phyloP scores from a whole-genome alignment of 495 filamentous ascomycete genomes.

The Penicillium diatomitis region DNA sequence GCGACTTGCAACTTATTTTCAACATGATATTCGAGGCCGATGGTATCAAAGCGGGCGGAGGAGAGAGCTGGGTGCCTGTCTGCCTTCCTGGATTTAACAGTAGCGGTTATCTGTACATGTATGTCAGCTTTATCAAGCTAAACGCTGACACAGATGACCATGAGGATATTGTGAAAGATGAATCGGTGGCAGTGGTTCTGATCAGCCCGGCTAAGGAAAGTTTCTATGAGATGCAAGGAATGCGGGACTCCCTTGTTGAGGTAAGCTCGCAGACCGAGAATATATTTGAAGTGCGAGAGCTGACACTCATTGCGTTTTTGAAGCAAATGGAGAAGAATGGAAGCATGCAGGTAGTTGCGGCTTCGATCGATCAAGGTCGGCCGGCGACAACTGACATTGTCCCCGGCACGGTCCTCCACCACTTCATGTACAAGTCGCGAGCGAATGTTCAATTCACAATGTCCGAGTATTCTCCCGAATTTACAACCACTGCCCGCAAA shows the following conservation, averaged over 20 bases:
- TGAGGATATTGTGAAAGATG: constrained; percentile 43
- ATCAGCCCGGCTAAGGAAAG: constrained; percentile 88
- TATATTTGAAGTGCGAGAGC: background rate
- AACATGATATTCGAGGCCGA: constrained; percentile 98
- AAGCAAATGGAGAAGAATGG: constrained; percentile 66
- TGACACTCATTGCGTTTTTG: background rate
- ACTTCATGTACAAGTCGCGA: constrained; percentile 91
- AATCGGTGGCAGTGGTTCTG: constrained; percentile 81
- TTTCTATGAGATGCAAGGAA: constrained; percentile 80
- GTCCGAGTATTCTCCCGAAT: constrained; percentile 70
- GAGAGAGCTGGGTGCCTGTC: constrained; percentile 95
- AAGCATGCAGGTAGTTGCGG: constrained; percentile 62
- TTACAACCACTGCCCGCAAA: constrained; percentile 52
- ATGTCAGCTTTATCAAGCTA: constrained; percentile 77
- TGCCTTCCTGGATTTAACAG: constrained; percentile 97
- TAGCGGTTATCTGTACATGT: constrained; percentile 97
- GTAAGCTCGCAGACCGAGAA: constrained; percentile 19
- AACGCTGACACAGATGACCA: constrained; percentile 24
- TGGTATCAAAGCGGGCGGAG: constrained; percentile 77
- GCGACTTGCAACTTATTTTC: constrained; percentile 93
- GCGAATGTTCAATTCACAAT: constrained; percentile 93
- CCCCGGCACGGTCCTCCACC: constrained; percentile 67
- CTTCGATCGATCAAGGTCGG: constrained; percentile 61
- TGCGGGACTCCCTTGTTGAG: constrained; percentile 72
- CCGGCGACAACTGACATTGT: constrained; percentile 64